Percentiles rank a stretch among this genome's conserved stretches.
phyloP scores from a whole-genome alignment of 306 rosid species.

The Begonia fuchsioides region DNA sequence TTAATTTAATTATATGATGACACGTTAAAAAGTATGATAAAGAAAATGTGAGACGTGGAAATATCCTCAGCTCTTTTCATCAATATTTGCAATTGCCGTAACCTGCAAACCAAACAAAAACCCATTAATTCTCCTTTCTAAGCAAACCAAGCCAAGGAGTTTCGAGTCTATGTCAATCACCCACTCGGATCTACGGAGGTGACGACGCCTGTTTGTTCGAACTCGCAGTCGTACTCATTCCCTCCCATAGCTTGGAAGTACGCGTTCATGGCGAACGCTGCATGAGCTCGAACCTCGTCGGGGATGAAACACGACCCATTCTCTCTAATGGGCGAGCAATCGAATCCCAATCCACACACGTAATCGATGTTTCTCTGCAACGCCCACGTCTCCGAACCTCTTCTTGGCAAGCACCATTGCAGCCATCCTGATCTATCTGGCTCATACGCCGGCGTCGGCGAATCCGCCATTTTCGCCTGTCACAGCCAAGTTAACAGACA shows the following conservation, averaged over 20 bases:
- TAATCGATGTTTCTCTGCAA: too few species aligned
- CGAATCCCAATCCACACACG: too few species aligned
- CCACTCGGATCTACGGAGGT: constrained; percentile 28
- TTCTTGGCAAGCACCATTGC: constrained; percentile 21
- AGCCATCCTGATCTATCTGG: too few species aligned
- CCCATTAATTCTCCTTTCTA: too few species aligned
- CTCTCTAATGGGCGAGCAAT: too few species aligned
- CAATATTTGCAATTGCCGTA: too few species aligned
- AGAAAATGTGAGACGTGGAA: too few species aligned
- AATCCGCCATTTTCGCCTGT: constrained; percentile 6
- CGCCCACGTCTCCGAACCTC: constrained; percentile 14
- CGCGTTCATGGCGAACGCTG: constrained; percentile 52
- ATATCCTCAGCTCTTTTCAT: too few species aligned
- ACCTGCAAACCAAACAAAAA: neutral
- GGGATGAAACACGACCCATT: constrained; percentile 24
- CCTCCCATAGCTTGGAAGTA: constrained; percentile 30
- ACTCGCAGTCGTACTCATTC: constrained; percentile 21
- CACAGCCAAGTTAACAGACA: constrained; percentile 31
- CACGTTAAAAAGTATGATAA: too few species aligned
- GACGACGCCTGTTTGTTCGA: constrained; percentile 19
- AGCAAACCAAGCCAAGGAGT: neutral
- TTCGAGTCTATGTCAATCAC: neutral
- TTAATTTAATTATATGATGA: too few species aligned
- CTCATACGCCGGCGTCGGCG: constrained; percentile 10
- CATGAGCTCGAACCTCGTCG: constrained; percentile 44